phyloP scores from a whole-genome alignment of 2,329 filamentous ascomycete species.

The Periconia digitata region DNA sequence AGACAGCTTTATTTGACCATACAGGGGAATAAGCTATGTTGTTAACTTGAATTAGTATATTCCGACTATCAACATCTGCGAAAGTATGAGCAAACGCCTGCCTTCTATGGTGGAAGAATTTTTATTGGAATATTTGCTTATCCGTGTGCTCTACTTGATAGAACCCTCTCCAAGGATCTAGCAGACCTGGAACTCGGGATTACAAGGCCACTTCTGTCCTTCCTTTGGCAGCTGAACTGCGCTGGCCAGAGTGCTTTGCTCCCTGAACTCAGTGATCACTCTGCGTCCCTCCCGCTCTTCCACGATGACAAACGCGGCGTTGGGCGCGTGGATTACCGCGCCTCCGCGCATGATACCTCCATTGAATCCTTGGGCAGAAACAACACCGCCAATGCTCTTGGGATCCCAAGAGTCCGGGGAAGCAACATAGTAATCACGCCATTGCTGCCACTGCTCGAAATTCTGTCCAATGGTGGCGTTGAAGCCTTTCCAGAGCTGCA shows the following conservation, averaged over 20 bases:
- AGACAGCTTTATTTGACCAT: too few species aligned
- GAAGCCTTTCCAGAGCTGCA: slow-evolving; percentile 1
- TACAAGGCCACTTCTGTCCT: slow-evolving; percentile 3
- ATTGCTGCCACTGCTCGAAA: slow-evolving; percentile 7
- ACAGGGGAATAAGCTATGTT: too few species aligned
- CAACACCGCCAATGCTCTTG: slow-evolving; percentile 3
- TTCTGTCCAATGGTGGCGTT: slow-evolving; percentile 2
- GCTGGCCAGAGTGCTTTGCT: slow-evolving; percentile 3
- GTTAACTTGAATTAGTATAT: too few species aligned
- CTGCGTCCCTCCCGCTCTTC: slow-evolving; percentile 5
- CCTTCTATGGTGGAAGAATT: too few species aligned
- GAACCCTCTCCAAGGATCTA: neutral
- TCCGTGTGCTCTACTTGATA: too few species aligned
- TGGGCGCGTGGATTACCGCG: slow-evolving; percentile 2
- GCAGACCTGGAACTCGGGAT: slow-evolving; percentile 2
- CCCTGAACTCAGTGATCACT: slow-evolving; percentile 7
- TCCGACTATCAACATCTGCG: too few species aligned
- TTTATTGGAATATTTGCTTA: too few species aligned
- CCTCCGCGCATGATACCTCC: neutral
- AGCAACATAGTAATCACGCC: slow-evolving; percentile 9
- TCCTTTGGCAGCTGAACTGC: slow-evolving; percentile 1
- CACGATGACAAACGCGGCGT: slow-evolving; percentile 4
- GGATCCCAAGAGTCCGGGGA: slow-evolving; percentile 9
- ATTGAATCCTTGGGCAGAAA: slow-evolving; percentile 2
- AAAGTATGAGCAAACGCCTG: too few species aligned